These are phyloP conservation scores for Cyclotella kingstonii DNA, from an alignment of 108 stramenopile genomes.

Conservation along the genomic window DNA sequence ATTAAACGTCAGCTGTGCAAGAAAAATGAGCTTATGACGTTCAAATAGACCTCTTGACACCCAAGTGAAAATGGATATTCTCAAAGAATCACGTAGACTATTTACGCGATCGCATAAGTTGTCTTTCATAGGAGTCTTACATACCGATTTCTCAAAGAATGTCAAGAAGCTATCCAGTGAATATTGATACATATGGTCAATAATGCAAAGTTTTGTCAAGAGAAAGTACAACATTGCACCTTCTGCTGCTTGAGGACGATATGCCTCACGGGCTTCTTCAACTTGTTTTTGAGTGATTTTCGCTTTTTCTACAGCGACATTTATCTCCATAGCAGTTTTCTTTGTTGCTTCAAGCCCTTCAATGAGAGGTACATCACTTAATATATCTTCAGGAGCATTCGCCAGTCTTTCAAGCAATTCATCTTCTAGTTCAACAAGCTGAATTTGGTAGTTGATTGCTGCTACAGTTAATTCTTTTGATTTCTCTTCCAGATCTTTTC, in stretches of 20 bases:
- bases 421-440: constrained; percentile 83
- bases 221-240: constrained; percentile 96
- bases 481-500: constrained; percentile 86
- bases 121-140: constrained; percentile 58
- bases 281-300: constrained; percentile 78
- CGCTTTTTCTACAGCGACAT: constrained; percentile 77
- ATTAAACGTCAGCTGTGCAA: constrained; percentile 87
- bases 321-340: constrained; percentile 79
- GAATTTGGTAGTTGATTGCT: constrained; percentile 84
- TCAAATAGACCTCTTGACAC: constrained; percentile 90
- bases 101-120: constrained; percentile 59
- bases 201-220: constrained; percentile 79
- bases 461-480: constrained; percentile 66
- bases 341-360: constrained; percentile 92
- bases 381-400: constrained; percentile 89
- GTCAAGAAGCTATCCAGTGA: constrained; percentile 85
- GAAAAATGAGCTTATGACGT: constrained; percentile 89
- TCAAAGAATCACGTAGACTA: constrained; percentile 72
- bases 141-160: constrained; percentile 86
- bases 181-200: constrained; percentile 96
- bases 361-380: constrained; percentile 87
- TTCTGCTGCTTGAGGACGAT: constrained; percentile 84
- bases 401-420: constrained; percentile 87
- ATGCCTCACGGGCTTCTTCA: constrained; percentile 78
- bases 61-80: constrained; percentile 89